phyloP scores from a whole-genome alignment of 2,329 filamentous ascomycete genomes.

The Penicillium sp. region DNA sequence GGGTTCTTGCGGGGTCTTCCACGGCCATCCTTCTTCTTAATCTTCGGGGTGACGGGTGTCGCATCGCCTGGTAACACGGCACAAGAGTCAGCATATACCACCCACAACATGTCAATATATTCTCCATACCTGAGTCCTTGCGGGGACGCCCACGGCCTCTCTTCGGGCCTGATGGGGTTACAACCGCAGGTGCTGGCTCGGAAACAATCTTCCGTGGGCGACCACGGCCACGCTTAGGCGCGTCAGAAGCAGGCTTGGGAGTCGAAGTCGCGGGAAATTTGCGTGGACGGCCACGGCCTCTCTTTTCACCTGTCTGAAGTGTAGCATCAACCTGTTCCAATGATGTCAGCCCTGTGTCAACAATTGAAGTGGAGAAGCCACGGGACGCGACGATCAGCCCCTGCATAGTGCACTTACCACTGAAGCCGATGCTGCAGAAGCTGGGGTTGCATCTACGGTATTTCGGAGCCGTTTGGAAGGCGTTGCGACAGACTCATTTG shows the following conservation, averaged over 20 bases:
- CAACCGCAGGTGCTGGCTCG: slow-evolving; percentile 8
- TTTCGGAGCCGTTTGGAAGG: slow-evolving; percentile 29
- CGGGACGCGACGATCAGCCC: slow-evolving; percentile 13
- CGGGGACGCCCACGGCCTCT: slow-evolving; percentile 20
- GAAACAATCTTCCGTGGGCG: slow-evolving; percentile 33
- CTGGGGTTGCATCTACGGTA: slow-evolving; percentile 1
- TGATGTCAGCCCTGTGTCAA: slow-evolving; percentile 2
- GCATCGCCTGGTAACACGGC: background rate
- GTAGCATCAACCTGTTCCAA: slow-evolving; percentile 7
- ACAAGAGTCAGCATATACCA: background rate
- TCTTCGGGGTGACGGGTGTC: slow-evolving; percentile 11
- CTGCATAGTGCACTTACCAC: slow-evolving; percentile 18
- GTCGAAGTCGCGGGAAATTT: slow-evolving; percentile 30
- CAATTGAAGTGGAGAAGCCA: slow-evolving; percentile 8
- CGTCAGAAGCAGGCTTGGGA: slow-evolving; percentile 26
- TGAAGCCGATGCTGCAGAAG: background rate
- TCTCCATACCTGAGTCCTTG: slow-evolving; percentile 11
- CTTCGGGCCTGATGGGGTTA: slow-evolving; percentile 12
- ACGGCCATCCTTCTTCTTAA: slow-evolving; percentile 26
- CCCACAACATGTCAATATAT: background rate
- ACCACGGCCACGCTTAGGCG: slow-evolving; percentile 36
- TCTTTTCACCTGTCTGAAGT: slow-evolving; percentile 31
- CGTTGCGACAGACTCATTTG: slow-evolving; percentile 17
- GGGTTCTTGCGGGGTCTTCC: slow-evolving; percentile 31
- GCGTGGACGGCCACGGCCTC: slow-evolving; percentile 37